A percentile compares a stretch with the other conserved stretches of the same genome.
These are phyloP conservation scores for Zygosaccharomyces kombuchaensis DNA, from an alignment of 805 yeast genomes.

Conservation along the genomic window DNA sequence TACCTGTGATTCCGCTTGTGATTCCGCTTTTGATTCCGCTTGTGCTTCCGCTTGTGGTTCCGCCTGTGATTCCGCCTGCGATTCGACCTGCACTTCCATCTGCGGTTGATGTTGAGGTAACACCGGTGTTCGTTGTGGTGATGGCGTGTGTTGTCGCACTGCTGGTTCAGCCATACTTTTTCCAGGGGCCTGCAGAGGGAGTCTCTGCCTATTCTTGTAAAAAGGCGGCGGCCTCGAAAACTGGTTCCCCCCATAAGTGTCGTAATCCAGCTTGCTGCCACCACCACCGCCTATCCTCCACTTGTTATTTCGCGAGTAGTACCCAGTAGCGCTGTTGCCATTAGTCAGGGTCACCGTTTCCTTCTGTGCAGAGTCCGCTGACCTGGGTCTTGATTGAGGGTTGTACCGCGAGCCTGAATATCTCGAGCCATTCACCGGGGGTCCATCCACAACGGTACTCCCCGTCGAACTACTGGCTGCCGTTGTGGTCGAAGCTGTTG, in stretches of 20 bases:
- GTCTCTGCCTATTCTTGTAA: constrained; percentile 14
- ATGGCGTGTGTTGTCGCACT: neutral
- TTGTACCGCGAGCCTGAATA: constrained; percentile 27
- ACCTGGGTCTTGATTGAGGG: constrained; percentile 24
- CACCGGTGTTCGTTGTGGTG: neutral
- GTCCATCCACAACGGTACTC: neutral
- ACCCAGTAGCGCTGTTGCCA: constrained; percentile 14
- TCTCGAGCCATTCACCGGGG: constrained; percentile 12
- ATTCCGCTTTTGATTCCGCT: neutral
- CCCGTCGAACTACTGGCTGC: neutral
- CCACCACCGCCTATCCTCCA: constrained; percentile 20
- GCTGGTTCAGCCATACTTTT: neutral
- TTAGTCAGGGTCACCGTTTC: constrained; percentile 4
- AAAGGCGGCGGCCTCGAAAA: constrained; percentile 13
- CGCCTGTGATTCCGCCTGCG: neutral
- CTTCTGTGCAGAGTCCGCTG: constrained; percentile 12
- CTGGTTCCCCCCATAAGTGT: neutral
- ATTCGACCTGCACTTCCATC: neutral
- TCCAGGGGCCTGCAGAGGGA: neutral
- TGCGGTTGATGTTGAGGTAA: neutral
- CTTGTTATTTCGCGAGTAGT: constrained; percentile 22
- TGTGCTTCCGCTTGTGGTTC: neutral
- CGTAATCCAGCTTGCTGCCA: constrained; percentile 10
- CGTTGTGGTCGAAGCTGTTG: neutral
- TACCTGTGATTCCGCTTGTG: neutral